Percentiles rank a stretch among this genome's conserved stretches.
phyloP scores from a whole-genome alignment of 805 yeast species.

The Candida ipomoeae region DNA sequence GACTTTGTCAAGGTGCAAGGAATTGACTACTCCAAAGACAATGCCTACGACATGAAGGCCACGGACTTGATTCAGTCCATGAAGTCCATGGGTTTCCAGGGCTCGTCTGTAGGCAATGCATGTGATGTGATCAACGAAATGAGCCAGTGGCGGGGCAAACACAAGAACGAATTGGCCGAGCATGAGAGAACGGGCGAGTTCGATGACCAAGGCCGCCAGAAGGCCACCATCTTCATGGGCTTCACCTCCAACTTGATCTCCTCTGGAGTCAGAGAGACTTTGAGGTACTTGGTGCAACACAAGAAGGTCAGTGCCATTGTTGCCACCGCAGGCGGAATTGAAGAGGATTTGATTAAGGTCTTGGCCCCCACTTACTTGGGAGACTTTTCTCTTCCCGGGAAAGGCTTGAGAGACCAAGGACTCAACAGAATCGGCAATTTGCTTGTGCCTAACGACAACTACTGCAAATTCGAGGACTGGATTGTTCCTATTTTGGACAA shows the following conservation, averaged over 20 bases:
- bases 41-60: slow-evolving; percentile 75
- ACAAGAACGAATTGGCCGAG: slow-evolving; percentile 62
- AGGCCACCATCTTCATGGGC: slow-evolving; percentile 90
- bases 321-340: slow-evolving; percentile 97
- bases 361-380: slow-evolving; percentile 96
- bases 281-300: slow-evolving; percentile 85
- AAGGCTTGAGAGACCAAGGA: slow-evolving; percentile 84
- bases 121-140: slow-evolving; percentile 90
- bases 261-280: slow-evolving; percentile 88
- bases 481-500: slow-evolving; percentile 88
- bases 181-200: slow-evolving; percentile 67
- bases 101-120: slow-evolving; percentile 77
- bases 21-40: slow-evolving; percentile 79
- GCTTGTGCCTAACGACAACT: slow-evolving; percentile 95
- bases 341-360: slow-evolving; percentile 95
- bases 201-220: slow-evolving; percentile 74
- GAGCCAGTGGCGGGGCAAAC: slow-evolving; percentile 91
- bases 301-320: slow-evolving; percentile 94
- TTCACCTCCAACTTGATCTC: slow-evolving; percentile 94
- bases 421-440: slow-evolving; percentile 97
- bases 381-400: slow-evolving; percentile 80
- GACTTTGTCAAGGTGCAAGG: slow-evolving; percentile 78
- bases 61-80: slow-evolving; percentile 72
- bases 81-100: slow-evolving; percentile 98
- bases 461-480: slow-evolving; percentile 98